phyloP scores from a whole-genome alignment of 176 grass and related monocot genomes.

The Zoysia pacifica region DNA sequence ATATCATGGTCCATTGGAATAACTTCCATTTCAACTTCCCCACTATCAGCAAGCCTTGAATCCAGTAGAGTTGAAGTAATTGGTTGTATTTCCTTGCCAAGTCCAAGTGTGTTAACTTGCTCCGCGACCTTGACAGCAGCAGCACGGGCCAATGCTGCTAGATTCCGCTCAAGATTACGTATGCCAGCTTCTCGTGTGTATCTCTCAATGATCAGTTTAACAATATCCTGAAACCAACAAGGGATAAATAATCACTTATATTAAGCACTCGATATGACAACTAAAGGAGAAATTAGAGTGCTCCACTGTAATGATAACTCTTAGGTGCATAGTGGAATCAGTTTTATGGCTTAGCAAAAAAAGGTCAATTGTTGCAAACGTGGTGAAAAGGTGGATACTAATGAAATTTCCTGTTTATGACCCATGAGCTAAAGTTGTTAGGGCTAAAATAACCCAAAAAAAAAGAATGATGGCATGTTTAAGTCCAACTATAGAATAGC shows the following conservation, averaged over 20 bases:
- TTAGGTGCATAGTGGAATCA: conserved; percentile 6
- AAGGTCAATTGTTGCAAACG: not conserved
- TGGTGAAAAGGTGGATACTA: conserved; percentile 14
- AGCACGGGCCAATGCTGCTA: conserved; percentile 85
- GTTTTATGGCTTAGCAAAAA: not conserved
- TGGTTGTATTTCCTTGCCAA: conserved; percentile 72
- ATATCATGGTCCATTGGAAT: conserved; percentile 95
- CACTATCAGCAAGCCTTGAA: conserved; percentile 65
- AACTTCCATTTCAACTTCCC: conserved; percentile 99
- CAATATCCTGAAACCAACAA: conserved; percentile 59
- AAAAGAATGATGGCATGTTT: not conserved
- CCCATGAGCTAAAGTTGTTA: not conserved
- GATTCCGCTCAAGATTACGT: conserved; percentile 79
- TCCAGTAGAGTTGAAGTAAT: conserved; percentile 76
- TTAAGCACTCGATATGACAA: not conserved
- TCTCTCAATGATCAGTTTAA: conserved; percentile 85
- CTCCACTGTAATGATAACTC: not conserved
- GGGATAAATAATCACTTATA: conserved; percentile 2
- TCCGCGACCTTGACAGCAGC: conserved; percentile 95
- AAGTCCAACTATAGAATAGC: too few relatives aligned
- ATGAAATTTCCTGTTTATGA: not conserved
- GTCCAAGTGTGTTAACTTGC: conserved; percentile 57
- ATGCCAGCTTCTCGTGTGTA: conserved; percentile 98
- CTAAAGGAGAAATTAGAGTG: not conserved
- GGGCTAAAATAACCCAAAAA: not conserved